phyloP scores from a whole-genome alignment of 441 rosid genomes.

The Pelargonium fulgidum region DNA sequence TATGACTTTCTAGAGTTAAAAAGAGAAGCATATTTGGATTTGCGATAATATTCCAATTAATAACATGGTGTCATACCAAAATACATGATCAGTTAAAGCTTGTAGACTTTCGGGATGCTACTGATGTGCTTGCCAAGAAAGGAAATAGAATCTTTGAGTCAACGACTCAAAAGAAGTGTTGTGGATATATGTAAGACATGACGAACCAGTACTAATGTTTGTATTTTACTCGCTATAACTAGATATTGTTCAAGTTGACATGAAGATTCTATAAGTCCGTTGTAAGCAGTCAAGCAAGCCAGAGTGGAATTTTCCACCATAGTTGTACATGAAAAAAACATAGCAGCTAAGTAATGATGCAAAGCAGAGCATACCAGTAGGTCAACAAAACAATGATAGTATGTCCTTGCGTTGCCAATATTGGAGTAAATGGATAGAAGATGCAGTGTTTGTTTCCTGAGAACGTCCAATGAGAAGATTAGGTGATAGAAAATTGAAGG shows the following conservation, averaged over 20 bases:
- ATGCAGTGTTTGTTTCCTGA: conserved; percentile 7
- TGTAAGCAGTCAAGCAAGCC: not conserved
- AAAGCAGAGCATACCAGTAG: conserved; percentile 4
- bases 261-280: not conserved
- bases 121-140: too few species aligned
- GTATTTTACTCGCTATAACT: not conserved
- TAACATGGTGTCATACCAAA: not conserved
- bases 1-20: not conserved
- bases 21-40: not conserved
- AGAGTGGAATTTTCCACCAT: not conserved
- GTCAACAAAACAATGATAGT: not conserved
- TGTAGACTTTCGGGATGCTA: too few species aligned
- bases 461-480: conserved; percentile 2
- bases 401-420: not conserved
- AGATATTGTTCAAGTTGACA: too few species aligned
- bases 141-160: too few species aligned
- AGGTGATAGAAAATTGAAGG: conserved; percentile 7
- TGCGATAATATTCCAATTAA: not conserved
- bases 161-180: not conserved
- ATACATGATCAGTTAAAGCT: too few species aligned
- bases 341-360: not conserved
- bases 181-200: too few species aligned
- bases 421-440: not conserved
- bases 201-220: not conserved
- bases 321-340: not conserved